A percentile compares a stretch with the other conserved stretches of the same genome.
Conservation (phyloP, 169 alveolate genomes). For the Cryptosporidium bovis region DNA sequence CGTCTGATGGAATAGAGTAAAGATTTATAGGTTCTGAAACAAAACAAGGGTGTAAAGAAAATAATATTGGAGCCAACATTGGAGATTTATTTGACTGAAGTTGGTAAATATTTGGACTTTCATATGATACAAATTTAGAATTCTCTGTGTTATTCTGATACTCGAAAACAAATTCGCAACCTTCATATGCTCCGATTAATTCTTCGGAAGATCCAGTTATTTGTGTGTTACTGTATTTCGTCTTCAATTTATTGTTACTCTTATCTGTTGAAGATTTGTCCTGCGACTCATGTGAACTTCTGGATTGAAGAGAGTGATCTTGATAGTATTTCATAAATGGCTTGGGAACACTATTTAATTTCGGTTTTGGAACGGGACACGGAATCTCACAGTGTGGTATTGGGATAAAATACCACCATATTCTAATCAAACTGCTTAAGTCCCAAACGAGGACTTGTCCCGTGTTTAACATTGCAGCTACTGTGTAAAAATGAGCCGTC, state of each 20-base stretch:
- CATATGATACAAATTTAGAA: conserved; percentile 25
- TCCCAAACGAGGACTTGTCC: conserved; percentile 75
- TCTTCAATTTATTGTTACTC: neutral
- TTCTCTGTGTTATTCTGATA: conserved; percentile 2
- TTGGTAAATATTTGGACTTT: conserved; percentile 44
- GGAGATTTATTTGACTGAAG: conserved; percentile 47
- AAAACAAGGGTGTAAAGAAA: conserved; percentile 68
- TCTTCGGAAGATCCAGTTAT: conserved; percentile 37
- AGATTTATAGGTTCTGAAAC: conserved; percentile 68
- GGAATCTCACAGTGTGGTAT: conserved; percentile 74
- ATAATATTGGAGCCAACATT: conserved; percentile 50
- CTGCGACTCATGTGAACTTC: neutral
- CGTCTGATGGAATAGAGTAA: conserved; percentile 59
- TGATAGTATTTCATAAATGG: conserved; percentile 62
- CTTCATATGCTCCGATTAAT: conserved; percentile 6
- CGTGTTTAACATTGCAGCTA: conserved; percentile 66
- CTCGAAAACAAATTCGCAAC: conserved; percentile 20
- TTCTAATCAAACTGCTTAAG: conserved; percentile 49
- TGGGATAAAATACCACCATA: conserved; percentile 74
- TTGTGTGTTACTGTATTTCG: neutral
- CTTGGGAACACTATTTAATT: conserved; percentile 51
- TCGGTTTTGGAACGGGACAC: conserved; percentile 74
- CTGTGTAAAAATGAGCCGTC: conserved; percentile 69
- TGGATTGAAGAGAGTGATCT: conserved; percentile 8
- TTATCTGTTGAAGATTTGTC: conserved; percentile 18